Base-by-base conservation (phyloP, 2,329 filamentous ascomycete species). In the Coccinonectria pachysandricola region DNA sequence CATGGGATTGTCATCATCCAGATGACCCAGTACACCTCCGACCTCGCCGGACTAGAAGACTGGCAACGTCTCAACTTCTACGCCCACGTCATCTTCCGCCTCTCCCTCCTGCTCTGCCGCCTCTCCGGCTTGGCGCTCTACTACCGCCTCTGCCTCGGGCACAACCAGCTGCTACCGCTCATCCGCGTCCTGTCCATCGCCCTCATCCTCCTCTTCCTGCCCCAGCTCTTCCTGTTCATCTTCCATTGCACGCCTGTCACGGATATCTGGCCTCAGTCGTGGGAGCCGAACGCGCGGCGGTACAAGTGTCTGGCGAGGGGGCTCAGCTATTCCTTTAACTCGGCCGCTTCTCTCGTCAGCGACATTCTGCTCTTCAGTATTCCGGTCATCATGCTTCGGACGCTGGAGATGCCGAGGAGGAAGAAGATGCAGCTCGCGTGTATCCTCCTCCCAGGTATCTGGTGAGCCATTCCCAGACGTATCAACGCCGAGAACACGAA, bases 111-210 rank as follows among this genome's bases (percentile, higher is more conserved):
- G 14, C 39, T 64, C 8, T 67, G 65, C 31, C 62, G 65, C 8
- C 42, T 68, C 1, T 69, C 65, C 1, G 65, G 65, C 33, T 48
- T 70, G 4, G 63, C 65, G 0, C 66, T 70, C 29, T 70, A 68
- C 42, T 50, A 55, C 26, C 59, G 64, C 3, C 48, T 70, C 3
- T 59, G 59, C 34, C 49, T 47, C 5, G 41, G 57, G 12, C 49
- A 62, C 40, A 26, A 44, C 21, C 37, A 46, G 15, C 53, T 64
- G 6, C 42, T 43, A 4, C 27, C 52, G 4, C 38, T 50, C 4
- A 62, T 64, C 23, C 48, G 43, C 16, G 26, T 52, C 10, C 48
- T 57, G 1, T 48, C 51, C 12, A 52, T 39, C 3, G 33, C 62
- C 17, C 39, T 67, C 12, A 36, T 59, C 17, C 54, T 49, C 6